Base-by-base conservation (phyloP, 2,329 filamentous ascomycete genomes). In the Eutypella sp. region DNA sequence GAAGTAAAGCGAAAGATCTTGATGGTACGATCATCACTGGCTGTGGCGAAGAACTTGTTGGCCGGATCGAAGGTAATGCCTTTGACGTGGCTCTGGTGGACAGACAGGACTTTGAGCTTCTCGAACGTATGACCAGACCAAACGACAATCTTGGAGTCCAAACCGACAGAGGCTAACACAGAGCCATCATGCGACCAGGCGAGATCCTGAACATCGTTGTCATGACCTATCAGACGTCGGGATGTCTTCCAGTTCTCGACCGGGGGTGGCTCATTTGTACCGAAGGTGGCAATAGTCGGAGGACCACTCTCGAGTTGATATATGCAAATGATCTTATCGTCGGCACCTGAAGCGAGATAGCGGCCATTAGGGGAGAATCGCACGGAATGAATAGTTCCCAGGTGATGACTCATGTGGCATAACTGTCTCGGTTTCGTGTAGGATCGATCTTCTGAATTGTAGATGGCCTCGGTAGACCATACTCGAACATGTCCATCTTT, bases 71-170 rank as follows among this genome's bases (percentile, higher is more conserved):
- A 99, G 0, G 92, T 96, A 59, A 99, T 95, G 51, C 95, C 93
- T 67, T 99, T 99, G 71, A 99, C 93, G 64, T 97, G 95, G 65
- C 90, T 96, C 65, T 95, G 89, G 67, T 99, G 93, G 47, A 91
- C 85, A 2, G 90, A 84, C 5, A 99, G 73, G 3, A 89, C 92
- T 76, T 97, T 97, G 55, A 99, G 78, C 71, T 95, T 97, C 71
- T 99, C 93, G 57, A 99, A 99, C 0, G 91, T 97, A 67, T 95
- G 87, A 1, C 93, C 95, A 1, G 92, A 97, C 93, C 93, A 99
- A 19, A 99, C 87, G 9, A 99, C 93, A 13, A 99, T 86, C 69
- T 99, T 99, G 37, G 93, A 97, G 68, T 99, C 93, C 55, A 99
- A 72, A 2, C 93, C 95, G 22, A 99, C 93, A 0, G 93, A 97